phyloP scores from a whole-genome alignment of 2,329 filamentous ascomycete species.

The Cyclaneusma minus region DNA sequence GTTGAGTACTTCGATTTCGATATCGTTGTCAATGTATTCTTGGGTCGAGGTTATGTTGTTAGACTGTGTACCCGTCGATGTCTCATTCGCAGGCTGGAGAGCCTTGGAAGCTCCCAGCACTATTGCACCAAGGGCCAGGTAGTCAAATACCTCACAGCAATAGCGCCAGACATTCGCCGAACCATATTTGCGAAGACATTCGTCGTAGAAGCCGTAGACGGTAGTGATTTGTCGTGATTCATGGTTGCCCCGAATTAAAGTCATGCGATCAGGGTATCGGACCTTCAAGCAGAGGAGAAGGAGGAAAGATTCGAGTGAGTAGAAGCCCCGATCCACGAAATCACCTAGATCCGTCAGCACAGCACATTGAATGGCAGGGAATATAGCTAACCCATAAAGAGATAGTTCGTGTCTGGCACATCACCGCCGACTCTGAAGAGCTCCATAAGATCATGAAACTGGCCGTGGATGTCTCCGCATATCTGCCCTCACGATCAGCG shows the following conservation, averaged over 20 bases:
- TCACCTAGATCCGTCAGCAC: constrained; percentile 41
- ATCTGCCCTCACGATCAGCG: constrained; percentile 35
- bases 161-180: constrained; percentile 95
- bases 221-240: constrained; percentile 95
- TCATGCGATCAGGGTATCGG: constrained; percentile 93
- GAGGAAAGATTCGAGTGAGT: constrained; percentile 91
- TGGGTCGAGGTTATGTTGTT: constrained; percentile 29
- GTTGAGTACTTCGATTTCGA: constrained; percentile 89
- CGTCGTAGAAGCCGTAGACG: constrained; percentile 96
- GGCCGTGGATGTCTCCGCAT: constrained; percentile 92
- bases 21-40: constrained; percentile 48
- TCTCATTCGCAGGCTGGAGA: constrained; percentile 30
- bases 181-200: constrained; percentile 90
- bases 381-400: constrained; percentile 69
- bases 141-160: constrained; percentile 97
- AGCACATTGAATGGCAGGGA: no score
- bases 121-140: constrained; percentile 78
- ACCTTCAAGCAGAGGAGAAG: constrained; percentile 94
- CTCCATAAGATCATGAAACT: constrained; percentile 96
- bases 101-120: constrained; percentile 72
- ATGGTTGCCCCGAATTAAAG: constrained; percentile 86
- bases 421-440: constrained; percentile 87
- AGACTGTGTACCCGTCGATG: constrained; percentile 24
- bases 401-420: constrained; percentile 88
- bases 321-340: constrained; percentile 96